Conservation (phyloP, 2,329 filamentous ascomycete species). For the Amesomyces nigricolor region DNA sequence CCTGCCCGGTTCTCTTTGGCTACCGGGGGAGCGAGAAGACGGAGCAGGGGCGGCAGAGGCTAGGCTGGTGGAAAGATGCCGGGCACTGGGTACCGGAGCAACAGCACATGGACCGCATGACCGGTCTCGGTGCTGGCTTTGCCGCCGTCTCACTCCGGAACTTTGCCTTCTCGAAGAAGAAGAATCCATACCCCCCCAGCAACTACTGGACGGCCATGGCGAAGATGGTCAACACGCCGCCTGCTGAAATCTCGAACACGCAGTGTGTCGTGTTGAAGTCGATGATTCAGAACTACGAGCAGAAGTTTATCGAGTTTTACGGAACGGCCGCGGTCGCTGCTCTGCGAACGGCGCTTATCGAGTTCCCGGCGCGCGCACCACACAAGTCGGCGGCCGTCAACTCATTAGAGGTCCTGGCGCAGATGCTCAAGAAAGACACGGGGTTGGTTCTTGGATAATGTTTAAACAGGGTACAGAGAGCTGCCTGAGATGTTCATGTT, state of each 20-base stretch:
- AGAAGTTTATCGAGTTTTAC: conserved; percentile 74
- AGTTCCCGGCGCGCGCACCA: conserved; percentile 57
- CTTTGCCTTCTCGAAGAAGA: conserved; percentile 63
- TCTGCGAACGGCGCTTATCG: conserved; percentile 64
- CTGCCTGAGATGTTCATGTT: background rate
- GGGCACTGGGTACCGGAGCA: conserved; percentile 61
- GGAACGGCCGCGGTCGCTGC: conserved; percentile 69
- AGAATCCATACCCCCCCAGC: conserved; percentile 69
- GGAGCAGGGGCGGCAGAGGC: conserved; percentile 55
- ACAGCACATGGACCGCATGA: conserved; percentile 76
- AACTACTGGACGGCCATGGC: conserved; percentile 81
- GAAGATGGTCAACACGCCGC: conserved; percentile 68
- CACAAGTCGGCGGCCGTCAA: conserved; percentile 45
- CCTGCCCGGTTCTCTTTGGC: conserved; percentile 82
- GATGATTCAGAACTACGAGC: conserved; percentile 67
- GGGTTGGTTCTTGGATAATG: conserved; percentile 42
- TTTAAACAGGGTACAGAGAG: background rate
- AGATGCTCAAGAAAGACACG: conserved; percentile 46
- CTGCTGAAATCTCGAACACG: conserved; percentile 62
- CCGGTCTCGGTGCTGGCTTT: conserved; percentile 76
- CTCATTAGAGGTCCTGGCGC: conserved; percentile 48
- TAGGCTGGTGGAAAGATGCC: conserved; percentile 67
- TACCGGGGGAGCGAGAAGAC: conserved; percentile 71
- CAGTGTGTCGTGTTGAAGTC: conserved; percentile 65
- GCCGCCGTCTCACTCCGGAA: conserved; percentile 77